phyloP scores from a whole-genome alignment of 2,329 filamentous ascomycete genomes.

The Diaporthe longicolla region DNA sequence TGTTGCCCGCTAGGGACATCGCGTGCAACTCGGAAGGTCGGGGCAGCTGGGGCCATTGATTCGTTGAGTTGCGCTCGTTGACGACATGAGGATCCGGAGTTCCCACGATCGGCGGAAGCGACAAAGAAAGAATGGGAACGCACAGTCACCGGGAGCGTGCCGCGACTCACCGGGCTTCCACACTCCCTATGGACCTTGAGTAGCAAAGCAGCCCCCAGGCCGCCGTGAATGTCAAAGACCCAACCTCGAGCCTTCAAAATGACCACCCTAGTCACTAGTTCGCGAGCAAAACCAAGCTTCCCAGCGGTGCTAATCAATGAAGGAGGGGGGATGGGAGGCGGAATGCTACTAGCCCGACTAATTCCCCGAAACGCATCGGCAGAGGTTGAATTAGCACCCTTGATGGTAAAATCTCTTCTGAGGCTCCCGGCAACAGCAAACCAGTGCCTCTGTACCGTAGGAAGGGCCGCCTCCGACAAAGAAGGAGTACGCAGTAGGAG shows the following conservation, averaged over 20 bases:
- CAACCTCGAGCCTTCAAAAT: background rate
- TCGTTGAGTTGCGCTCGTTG: constrained; percentile 8
- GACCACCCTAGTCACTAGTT: constrained; percentile 19
- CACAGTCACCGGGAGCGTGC: constrained; percentile 15
- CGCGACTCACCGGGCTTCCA: background rate
- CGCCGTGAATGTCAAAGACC: constrained; percentile 16
- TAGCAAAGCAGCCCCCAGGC: background rate
- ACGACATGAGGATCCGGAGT: constrained; percentile 21
- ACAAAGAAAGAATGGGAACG: constrained; percentile 20
- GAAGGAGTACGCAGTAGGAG: background rate
- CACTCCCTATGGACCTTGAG: constrained; percentile 11
- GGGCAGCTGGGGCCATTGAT: background rate
- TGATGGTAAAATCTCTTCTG: background rate
- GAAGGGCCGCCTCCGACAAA: background rate
- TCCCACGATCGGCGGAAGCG: background rate
- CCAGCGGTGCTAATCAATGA: constrained; percentile 20
- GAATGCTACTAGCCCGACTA: constrained; percentile 25
- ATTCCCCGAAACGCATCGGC: constrained; percentile 11
- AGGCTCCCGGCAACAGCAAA: background rate
- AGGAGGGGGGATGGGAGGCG: background rate
- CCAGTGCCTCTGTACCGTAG: background rate
- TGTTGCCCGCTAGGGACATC: constrained; percentile 15
- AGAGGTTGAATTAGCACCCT: constrained; percentile 1
- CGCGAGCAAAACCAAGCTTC: constrained; percentile 15
- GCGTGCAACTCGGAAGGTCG: constrained; percentile 20